These are phyloP conservation scores for Capsicum chinense DNA, from an alignment of 257 asterid species.

Conservation along the genomic window DNA sequence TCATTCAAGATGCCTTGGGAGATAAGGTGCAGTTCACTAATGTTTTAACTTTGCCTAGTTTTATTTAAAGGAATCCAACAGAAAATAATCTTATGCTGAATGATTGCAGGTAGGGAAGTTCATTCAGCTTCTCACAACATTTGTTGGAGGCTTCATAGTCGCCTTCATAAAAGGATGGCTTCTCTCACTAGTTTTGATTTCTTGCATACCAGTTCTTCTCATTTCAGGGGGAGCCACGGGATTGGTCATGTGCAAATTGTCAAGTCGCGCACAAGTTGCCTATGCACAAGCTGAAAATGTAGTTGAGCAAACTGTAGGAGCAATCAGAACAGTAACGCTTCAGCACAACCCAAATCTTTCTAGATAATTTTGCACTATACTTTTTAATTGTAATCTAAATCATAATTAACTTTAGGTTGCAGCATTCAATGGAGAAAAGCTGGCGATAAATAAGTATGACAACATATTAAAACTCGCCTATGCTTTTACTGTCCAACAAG, in stretches of 20 bases:
- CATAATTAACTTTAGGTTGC: slow-evolving; percentile 53
- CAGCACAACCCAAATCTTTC: not conserved
- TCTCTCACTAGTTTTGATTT: slow-evolving; percentile 44
- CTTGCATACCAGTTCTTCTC: slow-evolving; percentile 50
- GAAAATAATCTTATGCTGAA: not conserved
- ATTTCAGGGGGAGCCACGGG: slow-evolving; percentile 51
- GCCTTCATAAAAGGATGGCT: slow-evolving; percentile 60
- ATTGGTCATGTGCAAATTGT: slow-evolving; percentile 40
- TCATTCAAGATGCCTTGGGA: slow-evolving; percentile 87
- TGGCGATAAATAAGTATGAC: slow-evolving; percentile 50
- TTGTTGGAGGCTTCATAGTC: slow-evolving; percentile 49
- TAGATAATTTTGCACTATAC: not conserved
- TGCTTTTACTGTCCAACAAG: slow-evolving; percentile 57
- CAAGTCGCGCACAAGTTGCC: slow-evolving; percentile 49
- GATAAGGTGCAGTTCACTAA: slow-evolving; percentile 52
- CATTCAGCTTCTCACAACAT: slow-evolving; percentile 48
- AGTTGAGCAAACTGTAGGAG: slow-evolving; percentile 62
- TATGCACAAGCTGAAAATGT: slow-evolving; percentile 64
- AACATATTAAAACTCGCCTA: slow-evolving; percentile 53
- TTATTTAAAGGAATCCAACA: too few relatives aligned
- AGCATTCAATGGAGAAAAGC: slow-evolving; percentile 67
- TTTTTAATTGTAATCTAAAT: not conserved
- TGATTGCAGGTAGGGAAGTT: slow-evolving; percentile 58
- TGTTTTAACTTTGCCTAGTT: not conserved
- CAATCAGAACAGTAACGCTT: slow-evolving; percentile 63